These are phyloP conservation scores for Suillus placidus DNA, from an alignment of 768 basidiomycete species.

Conservation along the genomic window DNA sequence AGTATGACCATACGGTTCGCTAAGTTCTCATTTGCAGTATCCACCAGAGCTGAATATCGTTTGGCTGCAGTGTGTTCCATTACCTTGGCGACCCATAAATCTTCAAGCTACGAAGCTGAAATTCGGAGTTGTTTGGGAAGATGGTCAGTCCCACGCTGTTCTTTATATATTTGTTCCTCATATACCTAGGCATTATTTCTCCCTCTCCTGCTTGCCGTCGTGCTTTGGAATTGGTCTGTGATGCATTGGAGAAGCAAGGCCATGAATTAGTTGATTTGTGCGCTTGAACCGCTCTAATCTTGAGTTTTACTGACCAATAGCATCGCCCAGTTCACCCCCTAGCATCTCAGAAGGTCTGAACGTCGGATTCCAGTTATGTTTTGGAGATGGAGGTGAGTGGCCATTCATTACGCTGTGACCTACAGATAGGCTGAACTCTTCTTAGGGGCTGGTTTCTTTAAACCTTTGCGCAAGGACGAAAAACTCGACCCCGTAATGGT, in stretches of 20 bases:
- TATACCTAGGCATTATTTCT: slow-evolving; percentile 35
- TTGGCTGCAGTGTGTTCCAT: slow-evolving; percentile 40
- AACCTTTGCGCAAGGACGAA: slow-evolving; percentile 37
- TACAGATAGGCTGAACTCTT: background rate
- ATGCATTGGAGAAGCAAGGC: slow-evolving; percentile 39
- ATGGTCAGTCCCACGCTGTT: slow-evolving; percentile 34
- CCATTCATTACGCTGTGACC: background rate
- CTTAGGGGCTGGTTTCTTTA: slow-evolving; percentile 48
- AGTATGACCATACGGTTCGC: slow-evolving; percentile 45
- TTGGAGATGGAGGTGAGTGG: slow-evolving; percentile 55
- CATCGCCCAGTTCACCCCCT: slow-evolving; percentile 43
- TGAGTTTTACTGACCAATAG: background rate
- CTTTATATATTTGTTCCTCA: background rate
- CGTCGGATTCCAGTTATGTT: slow-evolving; percentile 56
- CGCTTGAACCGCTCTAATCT: slow-evolving; percentile 8
- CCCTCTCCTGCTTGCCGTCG: slow-evolving; percentile 45
- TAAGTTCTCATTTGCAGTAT: background rate
- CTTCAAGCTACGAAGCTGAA: slow-evolving; percentile 37
- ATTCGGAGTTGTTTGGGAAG: slow-evolving; percentile 45
- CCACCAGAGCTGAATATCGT: background rate
- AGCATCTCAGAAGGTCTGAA: slow-evolving; percentile 50
- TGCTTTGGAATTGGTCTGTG: slow-evolving; percentile 37
- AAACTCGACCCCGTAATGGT: slow-evolving; percentile 36
- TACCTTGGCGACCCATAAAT: slow-evolving; percentile 44
- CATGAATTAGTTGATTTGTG: slow-evolving; percentile 46